Conservation (phyloP, 345 rosid species). For the Camelina hispida region DNA sequence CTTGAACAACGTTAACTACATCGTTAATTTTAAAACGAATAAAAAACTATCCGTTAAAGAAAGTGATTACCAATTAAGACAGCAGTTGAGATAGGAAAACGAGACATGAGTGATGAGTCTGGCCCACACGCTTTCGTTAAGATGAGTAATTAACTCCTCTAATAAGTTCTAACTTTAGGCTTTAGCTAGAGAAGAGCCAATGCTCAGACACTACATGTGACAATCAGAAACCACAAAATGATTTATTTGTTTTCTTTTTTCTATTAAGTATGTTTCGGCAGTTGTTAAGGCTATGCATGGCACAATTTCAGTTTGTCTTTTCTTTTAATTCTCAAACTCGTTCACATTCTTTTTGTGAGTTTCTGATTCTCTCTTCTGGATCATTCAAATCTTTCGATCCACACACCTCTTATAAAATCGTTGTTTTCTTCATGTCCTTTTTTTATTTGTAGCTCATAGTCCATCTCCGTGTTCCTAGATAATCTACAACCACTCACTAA, state of each 20-base stretch:
- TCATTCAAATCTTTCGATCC: conserved; percentile 11
- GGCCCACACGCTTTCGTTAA: conserved; percentile 36
- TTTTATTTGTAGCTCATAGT: background rate
- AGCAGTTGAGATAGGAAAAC: conserved; percentile 29
- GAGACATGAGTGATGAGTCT: conserved; percentile 30
- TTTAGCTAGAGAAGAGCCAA: conserved; percentile 16
- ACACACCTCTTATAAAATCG: conserved; percentile 10
- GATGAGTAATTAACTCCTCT: conserved; percentile 28
- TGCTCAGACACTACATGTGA: conserved; percentile 40
- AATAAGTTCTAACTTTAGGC: background rate
- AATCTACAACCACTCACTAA: conserved; percentile 28
- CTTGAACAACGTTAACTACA: background rate
- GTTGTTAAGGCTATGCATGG: conserved; percentile 3
- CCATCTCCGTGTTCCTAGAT: conserved; percentile 10
- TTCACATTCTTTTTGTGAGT: conserved; percentile 42
- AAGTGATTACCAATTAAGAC: conserved; percentile 3
- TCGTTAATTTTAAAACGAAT: conserved; percentile 3
- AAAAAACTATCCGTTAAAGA: conserved; percentile 16
- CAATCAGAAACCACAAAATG: conserved; percentile 22
- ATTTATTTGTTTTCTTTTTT: background rate
- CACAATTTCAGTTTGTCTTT: conserved; percentile 9
- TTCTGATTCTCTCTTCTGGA: conserved; percentile 24
- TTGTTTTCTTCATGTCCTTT: conserved; percentile 22
- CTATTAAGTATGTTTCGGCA: conserved; percentile 31
- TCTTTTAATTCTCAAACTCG: background rate